These are phyloP conservation scores for Sesbania bispinosa DNA, from an alignment of 306 rosid species.

Conservation along the genomic window DNA sequence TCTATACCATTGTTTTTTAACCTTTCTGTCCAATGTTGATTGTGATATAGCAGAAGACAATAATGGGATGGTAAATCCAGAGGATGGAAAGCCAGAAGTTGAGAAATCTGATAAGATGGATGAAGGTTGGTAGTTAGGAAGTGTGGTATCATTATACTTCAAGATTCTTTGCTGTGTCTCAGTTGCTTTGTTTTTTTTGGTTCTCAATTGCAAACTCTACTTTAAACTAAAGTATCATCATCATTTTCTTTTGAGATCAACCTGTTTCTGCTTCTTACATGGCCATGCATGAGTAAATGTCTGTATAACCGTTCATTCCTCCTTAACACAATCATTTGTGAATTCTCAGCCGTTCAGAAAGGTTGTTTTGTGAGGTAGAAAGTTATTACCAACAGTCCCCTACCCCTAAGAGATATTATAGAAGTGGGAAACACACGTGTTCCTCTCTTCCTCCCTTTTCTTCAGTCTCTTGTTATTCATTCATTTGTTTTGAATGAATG, in stretches of 20 bases:
- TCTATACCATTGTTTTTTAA: constrained; percentile 18
- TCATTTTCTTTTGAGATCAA: not conserved
- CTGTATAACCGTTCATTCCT: not conserved
- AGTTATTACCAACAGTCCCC: not conserved
- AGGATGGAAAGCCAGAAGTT: constrained; percentile 52
- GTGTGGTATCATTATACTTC: not conserved
- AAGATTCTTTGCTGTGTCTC: not conserved
- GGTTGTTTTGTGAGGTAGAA: not conserved
- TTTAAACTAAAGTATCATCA: not conserved
- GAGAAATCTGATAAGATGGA: constrained; percentile 55
- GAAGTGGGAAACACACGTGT: not conserved
- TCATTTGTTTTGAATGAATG: constrained; percentile 3
- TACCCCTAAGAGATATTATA: constrained; percentile 9
- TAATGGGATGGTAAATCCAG: constrained; percentile 54
- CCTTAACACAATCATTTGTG: not conserved
- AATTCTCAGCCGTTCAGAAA: not conserved
- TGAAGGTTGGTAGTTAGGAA: constrained; percentile 64
- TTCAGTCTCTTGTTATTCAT: not conserved
- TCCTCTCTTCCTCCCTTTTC: not conserved
- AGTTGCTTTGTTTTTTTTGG: not conserved
- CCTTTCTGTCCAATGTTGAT: constrained; percentile 20
- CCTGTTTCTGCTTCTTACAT: constrained; percentile 16
- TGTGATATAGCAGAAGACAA: constrained; percentile 53
- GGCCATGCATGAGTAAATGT: not conserved
- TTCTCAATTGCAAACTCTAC: not conserved